Evolutionary conservation across 495 filamentous ascomycete genomes (phyloP).

Genomic region (Thermothielavioides terrestris): DNA sequence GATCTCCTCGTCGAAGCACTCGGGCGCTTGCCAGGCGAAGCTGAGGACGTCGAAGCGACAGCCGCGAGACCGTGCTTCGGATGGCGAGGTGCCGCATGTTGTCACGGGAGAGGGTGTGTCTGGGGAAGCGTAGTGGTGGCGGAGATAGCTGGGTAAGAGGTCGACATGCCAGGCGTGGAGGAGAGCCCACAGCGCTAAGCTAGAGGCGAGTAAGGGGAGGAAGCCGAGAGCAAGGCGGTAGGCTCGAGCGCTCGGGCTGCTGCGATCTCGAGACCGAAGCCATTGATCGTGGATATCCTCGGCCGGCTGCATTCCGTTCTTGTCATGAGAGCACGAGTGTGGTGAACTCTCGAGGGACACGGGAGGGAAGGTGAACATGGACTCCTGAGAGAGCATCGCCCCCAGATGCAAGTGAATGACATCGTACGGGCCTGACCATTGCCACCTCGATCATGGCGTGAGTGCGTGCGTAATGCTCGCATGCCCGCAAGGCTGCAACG

Average conservation of each 20-base stretch:
- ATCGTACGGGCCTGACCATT: too few relatives aligned
- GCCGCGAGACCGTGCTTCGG: slow-evolving; percentile 14
- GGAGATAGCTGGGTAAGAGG: neutral
- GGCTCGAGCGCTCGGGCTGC: neutral
- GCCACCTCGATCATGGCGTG: too few relatives aligned
- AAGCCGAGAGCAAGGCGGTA: neutral
- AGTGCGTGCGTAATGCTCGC: too few relatives aligned
- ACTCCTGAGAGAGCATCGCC: too few relatives aligned
- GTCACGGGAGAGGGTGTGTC: neutral
- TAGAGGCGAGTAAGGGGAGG: neutral
- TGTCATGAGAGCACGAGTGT: too few relatives aligned
- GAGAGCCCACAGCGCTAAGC: neutral
- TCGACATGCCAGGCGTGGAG: neutral
- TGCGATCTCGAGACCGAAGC: neutral
- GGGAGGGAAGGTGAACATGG: too few relatives aligned
- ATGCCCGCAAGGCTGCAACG: too few relatives aligned
- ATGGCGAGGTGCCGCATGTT: slow-evolving; percentile 16
- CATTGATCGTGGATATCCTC: too few relatives aligned
- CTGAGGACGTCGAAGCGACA: slow-evolving; percentile 26
- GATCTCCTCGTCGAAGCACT: slow-evolving; percentile 21
- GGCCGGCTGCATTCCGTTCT: too few relatives aligned
- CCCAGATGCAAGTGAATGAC: too few relatives aligned
- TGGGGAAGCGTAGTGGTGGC: neutral
- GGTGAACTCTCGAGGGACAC: too few relatives aligned
- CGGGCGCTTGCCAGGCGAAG: slow-evolving; percentile 22